These are phyloP conservation scores for Pythium coloratum DNA, from an alignment of 352 stramenopile genomes.

Conservation along the genomic window DNA sequence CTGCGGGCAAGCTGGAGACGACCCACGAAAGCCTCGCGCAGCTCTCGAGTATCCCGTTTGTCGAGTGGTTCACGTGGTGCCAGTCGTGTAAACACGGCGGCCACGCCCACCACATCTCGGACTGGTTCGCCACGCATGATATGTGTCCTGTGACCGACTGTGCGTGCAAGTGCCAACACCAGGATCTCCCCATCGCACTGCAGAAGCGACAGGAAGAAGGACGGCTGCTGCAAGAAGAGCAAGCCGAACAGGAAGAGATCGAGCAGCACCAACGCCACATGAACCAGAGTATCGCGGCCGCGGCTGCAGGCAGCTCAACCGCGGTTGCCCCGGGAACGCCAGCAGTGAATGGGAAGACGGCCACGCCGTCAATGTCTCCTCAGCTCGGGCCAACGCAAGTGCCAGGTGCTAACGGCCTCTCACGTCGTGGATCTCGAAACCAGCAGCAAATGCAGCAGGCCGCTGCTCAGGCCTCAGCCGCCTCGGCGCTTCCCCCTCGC, in stretches of 20 bases:
- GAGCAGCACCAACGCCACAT: slow-evolving; percentile 15
- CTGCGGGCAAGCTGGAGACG: slow-evolving; percentile 34
- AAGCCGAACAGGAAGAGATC: slow-evolving; percentile 13
- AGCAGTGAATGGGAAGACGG: neutral
- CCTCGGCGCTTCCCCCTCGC: slow-evolving; percentile 13
- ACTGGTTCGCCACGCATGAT: slow-evolving; percentile 91
- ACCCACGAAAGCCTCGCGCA: slow-evolving; percentile 87
- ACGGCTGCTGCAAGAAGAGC: slow-evolving; percentile 22
- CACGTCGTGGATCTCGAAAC: slow-evolving; percentile 11
- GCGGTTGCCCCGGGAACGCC: neutral
- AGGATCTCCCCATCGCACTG: slow-evolving; percentile 66
- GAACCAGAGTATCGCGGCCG: neutral
- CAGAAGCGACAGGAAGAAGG: slow-evolving; percentile 48
- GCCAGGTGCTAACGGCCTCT: neutral
- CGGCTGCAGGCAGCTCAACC: neutral
- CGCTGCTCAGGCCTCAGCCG: neutral
- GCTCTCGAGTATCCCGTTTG: slow-evolving; percentile 92
- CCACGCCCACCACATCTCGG: slow-evolving; percentile 92
- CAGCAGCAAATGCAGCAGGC: slow-evolving; percentile 18
- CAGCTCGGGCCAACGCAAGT: neutral
- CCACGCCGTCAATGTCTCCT: slow-evolving; percentile 4
- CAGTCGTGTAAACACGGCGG: slow-evolving; percentile 90
- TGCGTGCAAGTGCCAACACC: slow-evolving; percentile 87
- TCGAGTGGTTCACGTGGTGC: slow-evolving; percentile 96
- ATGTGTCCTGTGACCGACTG: slow-evolving; percentile 94